A percentile compares a stretch with the other conserved stretches of the same genome.
Conservation (phyloP, 176 grass and related monocot species). For the bread wheat (Triticum aestivum) region IWGSC_CS_RefSeq_v2.1 NC_057806.1:512807853-512808352, state of each 20-base stretch:
- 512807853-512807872: not conserved
- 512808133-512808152: not conserved
- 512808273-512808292: not conserved
- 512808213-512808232: not conserved
- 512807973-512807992: conserved; percentile 56
- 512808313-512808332: not conserved
- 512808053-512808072: not conserved
- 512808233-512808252: not conserved
- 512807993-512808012: conserved; percentile 59
- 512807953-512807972: conserved; percentile 68
- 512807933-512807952: not conserved
- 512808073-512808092: not conserved
- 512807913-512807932: not conserved
- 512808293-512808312: not conserved
- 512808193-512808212: not conserved
- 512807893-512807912: not conserved
- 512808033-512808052: conserved; percentile 16
- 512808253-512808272: not conserved
- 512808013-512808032: conserved; percentile 55
- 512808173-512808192: not conserved
- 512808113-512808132: not conserved
- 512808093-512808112: not conserved
- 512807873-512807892: not conserved
- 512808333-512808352: not conserved
- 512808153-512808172: conserved; percentile 7